Percentiles rank a stretch among this genome's conserved stretches.
These are phyloP conservation scores for Globisporangium spiculum DNA, from an alignment of 352 stramenopile species.

Conservation along the genomic window DNA sequence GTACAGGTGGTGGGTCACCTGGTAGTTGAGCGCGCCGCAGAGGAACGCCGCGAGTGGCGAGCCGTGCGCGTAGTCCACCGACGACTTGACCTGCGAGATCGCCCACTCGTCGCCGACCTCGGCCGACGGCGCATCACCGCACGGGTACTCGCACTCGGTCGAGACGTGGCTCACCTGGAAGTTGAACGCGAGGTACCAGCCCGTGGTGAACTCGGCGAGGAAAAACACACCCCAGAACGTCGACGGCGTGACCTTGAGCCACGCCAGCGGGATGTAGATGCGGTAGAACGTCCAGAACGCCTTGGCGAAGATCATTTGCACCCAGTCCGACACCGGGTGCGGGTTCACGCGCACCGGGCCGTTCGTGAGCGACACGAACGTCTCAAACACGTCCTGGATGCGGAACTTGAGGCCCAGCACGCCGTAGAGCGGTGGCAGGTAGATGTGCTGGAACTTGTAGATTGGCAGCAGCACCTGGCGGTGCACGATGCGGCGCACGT, in stretches of 20 bases:
- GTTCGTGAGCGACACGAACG: conserved; percentile 83
- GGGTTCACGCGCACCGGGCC: conserved; percentile 91
- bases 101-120: conserved; percentile 90
- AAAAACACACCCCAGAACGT: conserved; percentile 84
- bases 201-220: conserved; percentile 86
- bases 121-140: conserved; percentile 51
- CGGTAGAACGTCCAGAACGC: conserved; percentile 89
- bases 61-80: conserved; percentile 90
- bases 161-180: conserved; percentile 92
- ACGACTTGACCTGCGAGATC: conserved; percentile 92
- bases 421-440: conserved; percentile 91
- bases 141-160: conserved; percentile 89
- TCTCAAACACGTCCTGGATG: conserved; percentile 90
- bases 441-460: conserved; percentile 93
- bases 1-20: conserved; percentile 93
- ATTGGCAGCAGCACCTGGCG: conserved; percentile 82
- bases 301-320: conserved; percentile 85
- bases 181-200: conserved; percentile 93
- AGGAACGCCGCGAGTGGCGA: conserved; percentile 89
- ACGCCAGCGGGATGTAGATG: conserved; percentile 83
- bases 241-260: conserved; percentile 55
- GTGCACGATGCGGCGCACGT: conserved; percentile 85
- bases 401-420: conserved; percentile 94
- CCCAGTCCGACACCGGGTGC: conserved; percentile 71
- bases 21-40: conserved; percentile 96